Evolutionary conservation across 2,329 filamentous ascomycete genomes (phyloP), one percentile per base, ranked within the genome.

Genomic region (Akanthomyces uredinophilus): DNA sequence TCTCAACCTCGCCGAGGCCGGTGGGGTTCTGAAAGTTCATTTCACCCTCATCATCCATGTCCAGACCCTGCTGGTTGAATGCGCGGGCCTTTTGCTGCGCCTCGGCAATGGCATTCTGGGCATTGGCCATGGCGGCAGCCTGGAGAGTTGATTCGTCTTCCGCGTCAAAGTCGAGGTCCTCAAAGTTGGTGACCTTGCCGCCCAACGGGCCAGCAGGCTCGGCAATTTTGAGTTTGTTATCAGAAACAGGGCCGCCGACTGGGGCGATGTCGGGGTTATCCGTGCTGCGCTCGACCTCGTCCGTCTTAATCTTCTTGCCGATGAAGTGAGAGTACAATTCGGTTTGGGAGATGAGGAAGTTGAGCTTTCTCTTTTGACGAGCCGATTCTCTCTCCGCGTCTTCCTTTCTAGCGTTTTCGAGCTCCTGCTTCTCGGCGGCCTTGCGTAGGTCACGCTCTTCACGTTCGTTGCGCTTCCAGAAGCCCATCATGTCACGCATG

Each of bases 1-100:
- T 92, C 70, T 96, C 91, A 67, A 96, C 92, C 69, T 95, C 93
- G 69, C 94, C 94, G 69, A 99, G 83, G 70, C 94, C 95, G 4
- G 93, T 95, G 0, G 95, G 95, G 73, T 99, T 98, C 78, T 99
- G 95, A 81, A 99, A 99, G 78, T 99, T 99, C 90, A 99, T 91
- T 78, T 99, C 95, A 69, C 93, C 94, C 70, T 97, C 93, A 63
- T 97, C 92, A 67, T 95, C 90, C 74, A 90, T 87, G 63, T 85
- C 86, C 8, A 75, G 69, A 70, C 87, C 85, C 58, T 86, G 80
- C 64, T 92, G 87, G 78, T 98, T 96, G 82, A 99, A 99, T 11
- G 91, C 91, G 57, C 92, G 88, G 1, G 95, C 95, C 74, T 95
- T 93, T 73, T 92, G 88, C 74, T 97, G 92, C 1, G 95, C 95